Conservation (phyloP, 805 yeast genomes). For the Candida vaughaniae region DNA sequence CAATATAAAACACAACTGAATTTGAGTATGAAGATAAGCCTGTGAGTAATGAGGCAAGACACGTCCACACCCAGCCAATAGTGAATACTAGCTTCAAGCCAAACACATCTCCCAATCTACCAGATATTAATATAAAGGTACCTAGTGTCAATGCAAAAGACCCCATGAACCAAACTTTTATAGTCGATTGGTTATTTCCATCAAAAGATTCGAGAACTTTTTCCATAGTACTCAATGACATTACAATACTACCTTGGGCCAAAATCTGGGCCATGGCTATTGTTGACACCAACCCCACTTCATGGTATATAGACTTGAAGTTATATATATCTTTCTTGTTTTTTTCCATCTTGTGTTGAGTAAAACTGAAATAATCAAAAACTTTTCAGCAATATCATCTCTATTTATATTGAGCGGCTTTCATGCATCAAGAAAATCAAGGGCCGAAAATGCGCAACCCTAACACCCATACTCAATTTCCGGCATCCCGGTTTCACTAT, state of each 20-base stretch:
- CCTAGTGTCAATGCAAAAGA: conserved; percentile 71
- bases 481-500: conserved; percentile 4
- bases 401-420: not conserved
- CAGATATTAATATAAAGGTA: conserved; percentile 66
- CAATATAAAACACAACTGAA: conserved; percentile 48
- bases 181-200: conserved; percentile 12
- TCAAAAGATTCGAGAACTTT: conserved; percentile 26
- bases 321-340: no score
- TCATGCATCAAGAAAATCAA: not conserved
- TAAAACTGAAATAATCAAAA: not conserved
- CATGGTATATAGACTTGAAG: conserved; percentile 24
- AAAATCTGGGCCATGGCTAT: conserved; percentile 35
- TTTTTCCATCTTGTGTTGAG: no score
- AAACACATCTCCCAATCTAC: conserved; percentile 69
- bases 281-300: conserved; percentile 20
- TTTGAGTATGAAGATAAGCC: conserved; percentile 56
- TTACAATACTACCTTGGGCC: conserved; percentile 37
- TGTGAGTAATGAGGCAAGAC: conserved; percentile 57
- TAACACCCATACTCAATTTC: conserved; percentile 6
- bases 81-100: conserved; percentile 59
- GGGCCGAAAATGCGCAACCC: conserved; percentile 11
- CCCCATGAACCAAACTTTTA: conserved; percentile 66
- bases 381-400: not conserved
- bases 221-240: conserved; percentile 40
- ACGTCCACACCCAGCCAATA: conserved; percentile 54